Evolutionary conservation across 1,284 basidiomycete species (phyloP), one percentile per base, ranked within the genome.

Genomic region (Meira miltonrushii): DNA sequence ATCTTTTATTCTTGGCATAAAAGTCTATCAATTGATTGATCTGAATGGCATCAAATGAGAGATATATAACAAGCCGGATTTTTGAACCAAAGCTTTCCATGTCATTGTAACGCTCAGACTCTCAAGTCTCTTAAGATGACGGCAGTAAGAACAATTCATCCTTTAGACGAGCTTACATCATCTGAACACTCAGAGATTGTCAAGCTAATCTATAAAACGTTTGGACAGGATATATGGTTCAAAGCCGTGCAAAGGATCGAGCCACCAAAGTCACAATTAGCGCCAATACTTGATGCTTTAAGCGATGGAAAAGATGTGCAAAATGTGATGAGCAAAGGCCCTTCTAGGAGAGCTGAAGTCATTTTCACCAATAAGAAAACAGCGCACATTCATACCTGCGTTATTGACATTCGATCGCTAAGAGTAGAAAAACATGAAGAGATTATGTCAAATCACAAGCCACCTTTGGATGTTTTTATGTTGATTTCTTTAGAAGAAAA

Each of bases 381-480:
- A 17, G 58, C 49, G 48, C 55, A 54, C 37, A 60, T 66, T 23
- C 57, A 60, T 51, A 59, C 60, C 13, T 47, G 48, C 28, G 25
- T 60, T 13, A n/a, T 63, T 17, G 61, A 63, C 48, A 39, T 66
- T 44, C 56, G 48, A 1, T 44, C 55, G 6, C 25, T 44, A 13
- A 58, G 33, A 19, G n/a, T 64, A 44, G 58, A 64, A 43, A 56
- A 52, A 8, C 61, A 60, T 53, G 15, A 41, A n/a, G 28, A 57
- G n/a, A 61, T 62, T 1, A 40, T 25, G 4, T 54, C 52, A 51
- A 51, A 49, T 49, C 58, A 59, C 28, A 39, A 57, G 1, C 59
- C 61, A 37, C 62, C 62, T n/a, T 61, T 67, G 12, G 65, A 67
- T 49, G 61, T 67, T 19, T 54, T 43, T 9, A 58, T 62, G 63